Evolutionary conservation across 2,329 filamentous ascomycete genomes (phyloP).

Genomic region (Verticillium albo-atrum): DNA sequence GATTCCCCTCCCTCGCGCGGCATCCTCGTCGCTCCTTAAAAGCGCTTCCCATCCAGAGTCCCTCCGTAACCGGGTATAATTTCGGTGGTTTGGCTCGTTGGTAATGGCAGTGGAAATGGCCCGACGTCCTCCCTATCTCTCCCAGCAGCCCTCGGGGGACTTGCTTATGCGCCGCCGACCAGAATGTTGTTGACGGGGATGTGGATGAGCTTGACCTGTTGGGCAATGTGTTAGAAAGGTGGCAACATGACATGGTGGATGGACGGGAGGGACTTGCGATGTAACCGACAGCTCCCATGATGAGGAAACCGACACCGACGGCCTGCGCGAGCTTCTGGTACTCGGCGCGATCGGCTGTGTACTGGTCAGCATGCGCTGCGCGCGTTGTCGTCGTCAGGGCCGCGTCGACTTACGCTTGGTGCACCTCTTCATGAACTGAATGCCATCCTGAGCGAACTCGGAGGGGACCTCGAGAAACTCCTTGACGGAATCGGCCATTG

Average conservation of each 20-base stretch:
- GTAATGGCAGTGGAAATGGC: neutral
- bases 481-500: slow-evolving; percentile 64
- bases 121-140: neutral
- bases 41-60: neutral
- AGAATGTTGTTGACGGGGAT: slow-evolving; percentile 68
- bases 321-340: slow-evolving; percentile 47
- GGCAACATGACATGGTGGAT: neutral
- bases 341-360: slow-evolving; percentile 30
- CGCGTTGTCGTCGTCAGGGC: neutral
- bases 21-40: neutral
- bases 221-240: neutral
- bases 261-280: neutral
- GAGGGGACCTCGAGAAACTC: slow-evolving; percentile 65
- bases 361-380: neutral
- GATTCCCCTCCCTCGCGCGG: neutral
- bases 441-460: slow-evolving; percentile 60
- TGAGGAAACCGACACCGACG: slow-evolving; percentile 64
- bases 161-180: slow-evolving; percentile 57
- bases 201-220: slow-evolving; percentile 35
- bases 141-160: neutral
- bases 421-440: slow-evolving; percentile 59
- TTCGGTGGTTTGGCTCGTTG: neutral
- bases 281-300: slow-evolving; percentile 63
- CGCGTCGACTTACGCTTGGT: slow-evolving; percentile 35
- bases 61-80: neutral